Percentiles rank a stretch among this genome's conserved stretches.
phyloP scores from a whole-genome alignment of 73 alveolate species.

The Paramecium tetraurelia region DNA sequence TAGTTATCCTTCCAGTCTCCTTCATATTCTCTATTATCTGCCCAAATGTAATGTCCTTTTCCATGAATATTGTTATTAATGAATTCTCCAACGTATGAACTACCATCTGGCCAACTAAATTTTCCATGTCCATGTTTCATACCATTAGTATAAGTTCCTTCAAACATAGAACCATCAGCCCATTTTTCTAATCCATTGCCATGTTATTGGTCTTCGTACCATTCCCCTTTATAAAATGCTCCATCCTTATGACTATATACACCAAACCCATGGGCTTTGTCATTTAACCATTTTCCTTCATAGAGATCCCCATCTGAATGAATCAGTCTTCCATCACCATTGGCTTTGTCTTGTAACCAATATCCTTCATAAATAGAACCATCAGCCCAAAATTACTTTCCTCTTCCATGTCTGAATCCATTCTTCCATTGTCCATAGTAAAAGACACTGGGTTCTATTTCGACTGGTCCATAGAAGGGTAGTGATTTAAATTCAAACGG shows the following conservation, averaged over 20 bases:
- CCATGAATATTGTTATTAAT: conserved; percentile 62
- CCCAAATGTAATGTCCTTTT: conserved; percentile 64
- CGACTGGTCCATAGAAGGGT: conserved; percentile 59
- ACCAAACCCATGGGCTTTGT: conserved; percentile 75
- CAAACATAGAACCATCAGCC: conserved; percentile 65
- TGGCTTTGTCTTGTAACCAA: conserved; percentile 68
- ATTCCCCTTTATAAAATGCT: conserved; percentile 62
- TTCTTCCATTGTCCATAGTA: conserved; percentile 58
- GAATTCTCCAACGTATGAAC: conserved; percentile 58
- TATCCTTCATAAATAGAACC: conserved; percentile 80
- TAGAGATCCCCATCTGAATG: conserved; percentile 76
- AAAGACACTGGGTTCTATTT: conserved; percentile 58
- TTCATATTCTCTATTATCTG: conserved; percentile 65
- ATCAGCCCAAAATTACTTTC: conserved; percentile 71
- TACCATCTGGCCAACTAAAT: conserved; percentile 64
- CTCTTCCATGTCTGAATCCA: conserved; percentile 75
- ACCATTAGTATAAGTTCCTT: conserved; percentile 54
- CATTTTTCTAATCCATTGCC: conserved; percentile 65
- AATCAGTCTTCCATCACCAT: conserved; percentile 74
- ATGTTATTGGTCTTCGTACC: conserved; percentile 61
- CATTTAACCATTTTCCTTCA: conserved; percentile 79
- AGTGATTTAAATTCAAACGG: conserved; percentile 32
- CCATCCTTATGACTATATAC: conserved; percentile 68
- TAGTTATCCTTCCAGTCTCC: conserved; percentile 61
- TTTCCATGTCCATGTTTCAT: conserved; percentile 65